Percentiles rank a stretch among this genome's conserved stretches.
Evolutionary conservation across 768 basidiomycete genomes (phyloP).

Genomic region (Inosperma sp.): DNA sequence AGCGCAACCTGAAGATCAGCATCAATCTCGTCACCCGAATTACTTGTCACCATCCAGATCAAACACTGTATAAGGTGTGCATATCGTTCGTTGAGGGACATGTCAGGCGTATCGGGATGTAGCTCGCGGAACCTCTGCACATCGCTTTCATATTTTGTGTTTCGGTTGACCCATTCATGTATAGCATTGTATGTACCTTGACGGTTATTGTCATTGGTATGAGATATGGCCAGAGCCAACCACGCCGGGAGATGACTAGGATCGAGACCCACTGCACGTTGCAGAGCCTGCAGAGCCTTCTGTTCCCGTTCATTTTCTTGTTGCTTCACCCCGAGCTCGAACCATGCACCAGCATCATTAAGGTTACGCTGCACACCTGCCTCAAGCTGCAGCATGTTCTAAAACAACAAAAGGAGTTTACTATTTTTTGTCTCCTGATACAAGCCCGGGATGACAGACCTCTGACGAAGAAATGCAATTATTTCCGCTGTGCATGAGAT

Average conservation of each 20-base stretch:
- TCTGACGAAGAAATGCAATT: constrained; percentile 38
- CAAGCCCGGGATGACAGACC: constrained; percentile 27
- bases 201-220: constrained; percentile 85
- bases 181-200: constrained; percentile 74
- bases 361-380: constrained; percentile 81
- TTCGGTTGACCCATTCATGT: constrained; percentile 72
- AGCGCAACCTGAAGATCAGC: constrained; percentile 94
- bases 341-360: constrained; percentile 74
- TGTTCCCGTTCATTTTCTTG: constrained; percentile 96
- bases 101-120: constrained; percentile 26
- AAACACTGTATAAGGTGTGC: constrained; percentile 64
- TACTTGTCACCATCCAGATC: constrained; percentile 71
- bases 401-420: constrained; percentile 17
- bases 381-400: constrained; percentile 88
- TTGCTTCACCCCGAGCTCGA: constrained; percentile 89
- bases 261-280: constrained; percentile 76
- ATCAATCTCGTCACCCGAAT: constrained; percentile 62
- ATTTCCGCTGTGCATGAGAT: constrained; percentile 36
- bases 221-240: constrained; percentile 86
- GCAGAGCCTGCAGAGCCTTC: constrained; percentile 82
- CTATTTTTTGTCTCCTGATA: not conserved
- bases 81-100: constrained; percentile 39
- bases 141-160: constrained; percentile 48
- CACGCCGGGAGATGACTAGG: constrained; percentile 72
- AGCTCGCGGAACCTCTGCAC: constrained; percentile 39